Evolutionary conservation across 2,329 filamentous ascomycete species (phyloP).

Genomic region (Annulohypoxylon truncatum): DNA sequence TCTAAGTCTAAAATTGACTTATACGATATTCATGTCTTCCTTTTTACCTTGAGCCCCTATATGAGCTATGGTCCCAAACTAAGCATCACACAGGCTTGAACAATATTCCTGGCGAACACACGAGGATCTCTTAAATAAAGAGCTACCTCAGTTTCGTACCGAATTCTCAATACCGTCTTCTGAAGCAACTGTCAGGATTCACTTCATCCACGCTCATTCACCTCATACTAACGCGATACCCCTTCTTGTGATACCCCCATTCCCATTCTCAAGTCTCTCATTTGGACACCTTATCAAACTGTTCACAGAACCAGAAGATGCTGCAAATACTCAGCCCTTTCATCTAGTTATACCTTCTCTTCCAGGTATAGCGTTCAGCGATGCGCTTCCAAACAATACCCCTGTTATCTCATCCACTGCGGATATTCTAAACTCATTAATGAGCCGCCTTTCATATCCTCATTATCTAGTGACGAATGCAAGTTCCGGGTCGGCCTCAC

Average conservation of each 20-base stretch:
- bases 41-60: background rate
- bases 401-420: constrained; percentile 66
- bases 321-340: constrained; percentile 63
- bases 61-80: constrained; percentile 1
- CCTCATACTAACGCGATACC: constrained; percentile 66
- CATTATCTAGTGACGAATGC: constrained; percentile 68
- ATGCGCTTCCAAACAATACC: constrained; percentile 64
- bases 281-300: constrained; percentile 65
- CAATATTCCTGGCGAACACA: constrained; percentile 72
- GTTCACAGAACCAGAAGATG: constrained; percentile 65
- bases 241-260: constrained; percentile 72
- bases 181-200: constrained; percentile 64
- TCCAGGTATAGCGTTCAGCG: constrained; percentile 75
- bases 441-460: constrained; percentile 69
- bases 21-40: background rate
- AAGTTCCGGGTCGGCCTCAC: constrained; percentile 59
- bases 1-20: background rate
- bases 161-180: constrained; percentile 57
- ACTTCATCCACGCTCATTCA: constrained; percentile 73
- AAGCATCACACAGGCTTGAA: constrained; percentile 65
- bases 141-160: constrained; percentile 73
- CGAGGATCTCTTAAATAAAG: constrained; percentile 67
- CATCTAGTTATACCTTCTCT: constrained; percentile 75
- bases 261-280: constrained; percentile 73
- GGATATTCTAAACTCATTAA: constrained; percentile 66